A percentile compares a stretch with the other conserved stretches of the same genome.
Conservation (phyloP, 2,329 filamentous ascomycete species). For the Beauveria australis region DNA sequence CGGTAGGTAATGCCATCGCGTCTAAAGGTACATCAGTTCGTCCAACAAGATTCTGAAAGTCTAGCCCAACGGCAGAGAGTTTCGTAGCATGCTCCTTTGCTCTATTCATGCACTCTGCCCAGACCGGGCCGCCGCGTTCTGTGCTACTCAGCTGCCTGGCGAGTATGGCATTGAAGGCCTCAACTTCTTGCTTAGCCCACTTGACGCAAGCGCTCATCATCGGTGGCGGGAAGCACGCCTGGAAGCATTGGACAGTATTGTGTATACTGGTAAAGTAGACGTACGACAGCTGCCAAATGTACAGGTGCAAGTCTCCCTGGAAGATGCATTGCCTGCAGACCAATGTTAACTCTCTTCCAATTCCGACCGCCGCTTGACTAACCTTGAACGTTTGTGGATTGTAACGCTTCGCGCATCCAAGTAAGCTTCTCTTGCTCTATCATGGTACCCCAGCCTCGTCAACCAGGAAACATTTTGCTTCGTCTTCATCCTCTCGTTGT, state of each 20-base stretch:
- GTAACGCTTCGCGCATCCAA: slow-evolving; percentile 68
- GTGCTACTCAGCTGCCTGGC: slow-evolving; percentile 81
- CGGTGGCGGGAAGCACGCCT: slow-evolving; percentile 72
- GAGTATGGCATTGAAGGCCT: slow-evolving; percentile 79
- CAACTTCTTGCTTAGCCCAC: slow-evolving; percentile 95
- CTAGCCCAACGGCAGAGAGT: slow-evolving; percentile 77
- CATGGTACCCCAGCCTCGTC: slow-evolving; percentile 79
- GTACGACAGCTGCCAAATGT: slow-evolving; percentile 91
- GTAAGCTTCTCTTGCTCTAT: slow-evolving; percentile 80
- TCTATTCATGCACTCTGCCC: slow-evolving; percentile 74
- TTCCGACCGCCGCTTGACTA: slow-evolving; percentile 20
- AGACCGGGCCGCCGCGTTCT: slow-evolving; percentile 64
- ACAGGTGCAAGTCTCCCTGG: slow-evolving; percentile 83
- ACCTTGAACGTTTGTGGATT: slow-evolving; percentile 79
- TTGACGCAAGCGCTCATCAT: slow-evolving; percentile 94
- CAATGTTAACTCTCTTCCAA: neutral
- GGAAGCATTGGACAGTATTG: slow-evolving; percentile 86
- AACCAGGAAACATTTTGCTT: slow-evolving; percentile 79
- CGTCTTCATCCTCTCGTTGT: slow-evolving; percentile 68
- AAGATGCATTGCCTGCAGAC: slow-evolving; percentile 76
- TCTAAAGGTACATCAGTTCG: slow-evolving; percentile 34
- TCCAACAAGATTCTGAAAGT: slow-evolving; percentile 78
- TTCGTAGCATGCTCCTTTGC: slow-evolving; percentile 74
- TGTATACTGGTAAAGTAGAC: slow-evolving; percentile 92
- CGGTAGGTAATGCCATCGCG: slow-evolving; percentile 25